Evolutionary conservation across 2,329 filamentous ascomycete species (phyloP), one percentile per base, ranked within the genome.

Genomic region (Diplodia intermedia): DNA sequence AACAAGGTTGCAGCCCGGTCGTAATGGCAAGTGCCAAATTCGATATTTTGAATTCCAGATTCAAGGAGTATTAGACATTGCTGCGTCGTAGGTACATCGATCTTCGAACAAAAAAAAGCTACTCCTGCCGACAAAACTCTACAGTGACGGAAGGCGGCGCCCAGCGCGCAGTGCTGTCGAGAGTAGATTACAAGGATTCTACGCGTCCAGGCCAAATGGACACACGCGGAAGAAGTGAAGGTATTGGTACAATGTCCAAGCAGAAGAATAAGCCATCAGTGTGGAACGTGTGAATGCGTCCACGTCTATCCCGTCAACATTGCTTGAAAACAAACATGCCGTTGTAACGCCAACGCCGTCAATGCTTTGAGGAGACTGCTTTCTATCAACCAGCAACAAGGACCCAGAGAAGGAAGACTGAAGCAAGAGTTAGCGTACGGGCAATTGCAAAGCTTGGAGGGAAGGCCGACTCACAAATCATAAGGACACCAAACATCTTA

Each of bases 401-500:
- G 61, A 91, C 89, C 89, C 89, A 91, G 69, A 91, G 82, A 62
- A 85, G 84, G 74, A 76, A 78, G 66, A 81, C 78, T 76, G 23
- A 40, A 31, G 18, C 8, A 23, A 68, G 76, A 70, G 77, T 62
- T 33, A 49, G 29, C 31, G 31, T 20, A 23, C 31, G 40, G 65
- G 18, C 66, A 12, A n/a, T 29, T 5, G 20, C 9, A 33, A 23
- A 8, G 15, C 15, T 23, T n/a, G 15, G 57, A 60, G 8, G 36
- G 33, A 68, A 54, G 52, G 53, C 20, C 18, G 49, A 79, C 79
- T 71, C 70, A 87, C 94, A 97, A 78, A 97, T 94, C 94, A 97
- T 97, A 73, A 98, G 81, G 61, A 97, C 92, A 69, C 94, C 89
- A 79, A 91, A 91, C 89, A 91, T 91, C 83, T 84, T 86, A 36